These are phyloP conservation scores for Scheffersomyces coipomensis DNA, from an alignment of 805 yeast species.

Conservation along the genomic window DNA sequence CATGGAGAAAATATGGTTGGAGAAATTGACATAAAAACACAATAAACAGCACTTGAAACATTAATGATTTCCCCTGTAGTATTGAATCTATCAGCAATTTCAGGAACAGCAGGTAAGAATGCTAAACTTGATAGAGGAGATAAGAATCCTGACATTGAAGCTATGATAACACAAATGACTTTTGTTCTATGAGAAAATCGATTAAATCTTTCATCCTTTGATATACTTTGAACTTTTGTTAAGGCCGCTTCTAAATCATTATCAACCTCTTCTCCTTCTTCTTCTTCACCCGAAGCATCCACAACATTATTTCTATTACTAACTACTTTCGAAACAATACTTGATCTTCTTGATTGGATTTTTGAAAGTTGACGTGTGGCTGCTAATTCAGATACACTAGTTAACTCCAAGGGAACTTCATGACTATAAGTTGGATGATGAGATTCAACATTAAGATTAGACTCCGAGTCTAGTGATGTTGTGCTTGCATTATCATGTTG, in stretches of 20 bases:
- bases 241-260: background rate
- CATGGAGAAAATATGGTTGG: slow-evolving; percentile 51
- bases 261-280: too few species aligned
- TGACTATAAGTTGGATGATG: background rate
- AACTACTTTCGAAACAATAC: background rate
- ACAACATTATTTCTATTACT: background rate
- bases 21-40: slow-evolving; percentile 51
- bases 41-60: slow-evolving; percentile 49
- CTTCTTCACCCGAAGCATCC: slow-evolving; percentile 1
- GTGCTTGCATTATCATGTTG: background rate
- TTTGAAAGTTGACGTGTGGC: slow-evolving; percentile 15
- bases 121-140: slow-evolving; percentile 46
- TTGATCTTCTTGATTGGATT: slow-evolving; percentile 16
- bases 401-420: slow-evolving; percentile 17
- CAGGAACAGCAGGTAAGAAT: slow-evolving; percentile 52
- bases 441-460: background rate
- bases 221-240: slow-evolving; percentile 2
- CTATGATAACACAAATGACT: slow-evolving; percentile 12
- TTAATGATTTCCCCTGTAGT: slow-evolving; percentile 49
- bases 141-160: slow-evolving; percentile 32
- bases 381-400: slow-evolving; percentile 18
- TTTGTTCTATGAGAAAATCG: slow-evolving; percentile 12
- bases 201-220: slow-evolving; percentile 8
- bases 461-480: background rate
- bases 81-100: slow-evolving; percentile 43